Base-by-base conservation (phyloP, 1,139 yeast species). In the Yamadazyma atlantica region DNA sequence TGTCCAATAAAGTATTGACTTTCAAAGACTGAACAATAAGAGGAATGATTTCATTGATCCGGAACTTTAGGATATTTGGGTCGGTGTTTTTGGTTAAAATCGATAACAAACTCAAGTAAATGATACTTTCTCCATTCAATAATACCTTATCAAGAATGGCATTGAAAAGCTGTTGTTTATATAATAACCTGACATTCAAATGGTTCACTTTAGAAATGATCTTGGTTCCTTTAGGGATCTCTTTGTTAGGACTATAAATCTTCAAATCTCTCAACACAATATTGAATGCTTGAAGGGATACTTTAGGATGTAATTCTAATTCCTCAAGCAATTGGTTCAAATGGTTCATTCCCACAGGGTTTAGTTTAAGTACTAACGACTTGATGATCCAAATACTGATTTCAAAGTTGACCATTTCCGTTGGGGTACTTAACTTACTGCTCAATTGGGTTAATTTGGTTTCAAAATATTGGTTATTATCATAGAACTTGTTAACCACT, bases 151-250 rank as follows among this genome's bases (percentile, higher is more conserved):
- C 81, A 16, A 82, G 65, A 3, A 80, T 64, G 8, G 69, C 63
- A 41, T 78, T 78, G 58, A 87, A 87, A 16, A 85, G 69, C 46
- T 82, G 80, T 54, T 92, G 97, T 55, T 87, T 88, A 66, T 84
- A 85, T 22, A 92, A 67, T 32, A 76, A 58, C 40, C 85, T 74
- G 18, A 84, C 76, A 42, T 81, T 76, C 41, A 83, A 68, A 43
- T 79, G 78, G 46, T 72, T 58, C 13, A 76, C 78, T 29, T 72
- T 70, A 2, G 76, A 69, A 28, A 77, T 80, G 30, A 72, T 46
- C 34, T 58, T 55, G 28, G 51, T 36, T 26, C 56, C 53, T 31
- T 54, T 48, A 25, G 56, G 49, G 40, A 29, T 55, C 29, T 54
- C 49, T 50, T 76, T 80, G 35, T 70, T 63, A 46, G 83, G 31